Evolutionary conservation across 352 stramenopile species (phyloP).

Genomic region (Globisporangium irregulare): DNA sequence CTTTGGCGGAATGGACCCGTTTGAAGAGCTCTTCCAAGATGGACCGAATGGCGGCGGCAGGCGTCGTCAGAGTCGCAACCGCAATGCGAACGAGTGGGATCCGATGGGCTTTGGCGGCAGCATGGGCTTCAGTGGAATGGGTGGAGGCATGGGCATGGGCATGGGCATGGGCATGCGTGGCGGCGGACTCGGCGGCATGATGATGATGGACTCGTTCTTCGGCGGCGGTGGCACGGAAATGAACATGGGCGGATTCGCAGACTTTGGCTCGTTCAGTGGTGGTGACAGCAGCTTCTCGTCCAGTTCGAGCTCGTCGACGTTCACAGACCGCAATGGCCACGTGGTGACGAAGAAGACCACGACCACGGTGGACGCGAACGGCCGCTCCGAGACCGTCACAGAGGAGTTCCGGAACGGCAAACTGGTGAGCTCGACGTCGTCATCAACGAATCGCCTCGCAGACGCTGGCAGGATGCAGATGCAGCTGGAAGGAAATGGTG

Average conservation of each 20-base stretch:
- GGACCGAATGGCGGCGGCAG: conserved; percentile 6
- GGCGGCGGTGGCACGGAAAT: conserved; percentile 17
- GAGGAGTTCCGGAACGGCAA: conserved; percentile 75
- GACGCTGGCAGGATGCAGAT: conserved; percentile 64
- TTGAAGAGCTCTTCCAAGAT: conserved; percentile 45
- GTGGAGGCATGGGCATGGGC: conserved; percentile 9
- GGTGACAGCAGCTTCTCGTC: conserved; percentile 27
- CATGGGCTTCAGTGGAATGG: conserved; percentile 20
- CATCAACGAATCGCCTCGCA: conserved; percentile 39
- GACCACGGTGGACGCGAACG: conserved; percentile 49
- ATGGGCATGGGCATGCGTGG: conserved; percentile 24
- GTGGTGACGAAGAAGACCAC: conserved; percentile 78
- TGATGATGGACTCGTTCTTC: conserved; percentile 58
- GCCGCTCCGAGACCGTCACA: conserved; percentile 51
- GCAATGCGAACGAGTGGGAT: conserved; percentile 7
- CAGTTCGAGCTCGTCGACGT: conserved; percentile 66
- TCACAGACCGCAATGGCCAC: conserved; percentile 63
- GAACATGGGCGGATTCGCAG: conserved; percentile 2
- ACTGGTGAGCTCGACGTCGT: conserved; percentile 52
- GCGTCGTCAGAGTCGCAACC: not conserved
- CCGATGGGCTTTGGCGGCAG: conserved; percentile 22
- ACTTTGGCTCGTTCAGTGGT: conserved; percentile 23
- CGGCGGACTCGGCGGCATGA: conserved; percentile 25
- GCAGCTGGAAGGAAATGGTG: conserved; percentile 19
- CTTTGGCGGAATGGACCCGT: conserved; percentile 56